Conservation (phyloP, 176 grass and related monocot genomes). For the Aegilops tauschii region DNA sequence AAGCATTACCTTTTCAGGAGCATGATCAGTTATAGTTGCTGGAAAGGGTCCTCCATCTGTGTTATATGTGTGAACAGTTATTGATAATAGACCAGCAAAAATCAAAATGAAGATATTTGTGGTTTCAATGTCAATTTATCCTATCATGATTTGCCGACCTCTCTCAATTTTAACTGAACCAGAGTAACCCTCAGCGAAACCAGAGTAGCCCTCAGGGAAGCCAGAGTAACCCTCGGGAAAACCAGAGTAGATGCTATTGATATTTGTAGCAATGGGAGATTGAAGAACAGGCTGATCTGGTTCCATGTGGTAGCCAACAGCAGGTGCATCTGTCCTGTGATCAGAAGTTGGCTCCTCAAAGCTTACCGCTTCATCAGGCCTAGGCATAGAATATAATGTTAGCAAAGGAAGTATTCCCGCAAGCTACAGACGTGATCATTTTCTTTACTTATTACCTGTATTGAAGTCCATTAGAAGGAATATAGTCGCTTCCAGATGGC, state of each 20-base stretch:
- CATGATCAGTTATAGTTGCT: not conserved
- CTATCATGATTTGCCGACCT: constrained; percentile 22
- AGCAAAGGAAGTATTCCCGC: not conserved
- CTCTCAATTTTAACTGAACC: constrained; percentile 30
- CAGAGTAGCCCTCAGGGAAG: constrained; percentile 18
- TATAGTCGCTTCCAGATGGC: constrained; percentile 41
- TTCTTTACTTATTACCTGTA: constrained; percentile 37
- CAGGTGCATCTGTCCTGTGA: constrained; percentile 8
- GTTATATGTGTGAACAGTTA: not conserved
- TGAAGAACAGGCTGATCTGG: constrained; percentile 15
- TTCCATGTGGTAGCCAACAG: constrained; percentile 25
- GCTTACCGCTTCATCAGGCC: constrained; percentile 33
- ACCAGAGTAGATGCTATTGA: constrained; percentile 30
- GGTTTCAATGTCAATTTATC: not conserved
- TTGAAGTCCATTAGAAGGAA: constrained; percentile 45
- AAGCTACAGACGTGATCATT: not conserved
- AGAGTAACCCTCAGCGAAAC: constrained; percentile 42
- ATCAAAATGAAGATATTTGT: constrained; percentile 15
- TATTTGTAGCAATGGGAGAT: constrained; percentile 31
- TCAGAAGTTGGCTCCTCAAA: constrained; percentile 34
- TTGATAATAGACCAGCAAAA: not conserved
- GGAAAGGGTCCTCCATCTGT: constrained; percentile 18
- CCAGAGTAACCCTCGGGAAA: constrained; percentile 41
- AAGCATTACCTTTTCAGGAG: constrained; percentile 33
- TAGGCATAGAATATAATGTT: constrained; percentile 27